Base-by-base conservation (phyloP, 2,329 filamentous ascomycete genomes). In the Fusarium xyrophilum region DNA sequence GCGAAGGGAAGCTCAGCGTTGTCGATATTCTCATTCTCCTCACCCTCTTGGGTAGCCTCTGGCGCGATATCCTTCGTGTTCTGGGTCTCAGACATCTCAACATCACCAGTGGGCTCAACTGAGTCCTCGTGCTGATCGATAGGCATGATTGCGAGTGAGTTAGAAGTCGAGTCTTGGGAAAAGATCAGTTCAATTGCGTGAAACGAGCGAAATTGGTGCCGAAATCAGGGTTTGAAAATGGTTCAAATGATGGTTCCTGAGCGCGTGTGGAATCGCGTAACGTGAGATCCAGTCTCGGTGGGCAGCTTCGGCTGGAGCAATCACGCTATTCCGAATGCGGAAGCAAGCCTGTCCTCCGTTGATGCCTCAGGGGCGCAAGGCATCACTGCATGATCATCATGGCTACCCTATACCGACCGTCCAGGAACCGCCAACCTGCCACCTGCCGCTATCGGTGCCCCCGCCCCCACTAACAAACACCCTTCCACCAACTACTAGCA, bases 1-100 rank as follows among this genome's bases (percentile, higher is more conserved):
- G 79, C 77, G 35, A 81, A 81, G 36, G 79, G 79, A 8, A 82
- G 76, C 32, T 80, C 80, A 42, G 68, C 71, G n/a, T 70, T 74
- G 12, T 78, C 69, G 13, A 69, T 55, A 42, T 76, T 74, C 55
- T 78, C 79, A 27, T 63, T 71, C 64, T 78, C 77, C 15, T 75
- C 75, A 5, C 71, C 75, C 39, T 79, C 75, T 38, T 60, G 82
- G 61, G 76, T 76, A 27, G 77, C 73, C 48, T 78, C 63, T 13
- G 35, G 54, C 32, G 54, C 32, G n/a, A 47, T 44, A 2, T 65
- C 60, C 8, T 54, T 60, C 2, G 54, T 65, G 27, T 65, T 60
- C 46, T 67, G 65, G 8, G 63, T 68, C 56, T 79, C 80, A 12
- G 72, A 69, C 80, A 82, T 82, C 52, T 82, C 79, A 46, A 81